Conservation (phyloP, 1,284 basidiomycete species). For the Cutaneotrichosporon spelunceum region DNA sequence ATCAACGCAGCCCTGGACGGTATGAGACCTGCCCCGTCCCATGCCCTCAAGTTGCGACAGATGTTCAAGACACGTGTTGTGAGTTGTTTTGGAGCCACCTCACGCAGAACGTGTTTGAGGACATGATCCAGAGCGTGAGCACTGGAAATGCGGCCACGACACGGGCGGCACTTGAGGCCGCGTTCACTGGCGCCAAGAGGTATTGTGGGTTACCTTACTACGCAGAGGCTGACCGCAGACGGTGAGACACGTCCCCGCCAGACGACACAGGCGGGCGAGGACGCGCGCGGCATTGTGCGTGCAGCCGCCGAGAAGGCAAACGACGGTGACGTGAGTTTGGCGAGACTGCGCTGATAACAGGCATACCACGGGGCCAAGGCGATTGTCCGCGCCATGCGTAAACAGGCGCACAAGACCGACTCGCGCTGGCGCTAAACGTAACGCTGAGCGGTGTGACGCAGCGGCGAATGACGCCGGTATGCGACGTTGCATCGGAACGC, state of each 20-base stretch:
- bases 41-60: not conserved
- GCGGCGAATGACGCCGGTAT: not conserved
- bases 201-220: not conserved
- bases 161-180: not conserved
- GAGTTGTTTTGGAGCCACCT: not conserved
- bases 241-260: not conserved
- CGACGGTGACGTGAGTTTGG: not conserved
- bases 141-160: not conserved
- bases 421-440: not conserved
- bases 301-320: not conserved
- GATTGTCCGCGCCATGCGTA: not conserved
- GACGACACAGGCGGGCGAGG: not conserved
- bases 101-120: not conserved
- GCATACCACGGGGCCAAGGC: not conserved
- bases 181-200: not conserved
- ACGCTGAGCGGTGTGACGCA: too few species aligned
- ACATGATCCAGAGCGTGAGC: not conserved
- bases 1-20: not conserved
- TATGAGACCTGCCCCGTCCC: not conserved
- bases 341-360: not conserved
- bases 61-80: constrained; percentile 9
- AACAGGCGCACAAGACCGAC: not conserved
- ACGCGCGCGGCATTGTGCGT: not conserved
- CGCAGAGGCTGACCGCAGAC: not conserved
- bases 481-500: not conserved